Evolutionary conservation across 306 rosid genomes (phyloP).

Genomic region (Pachyrhizus erosus): DNA sequence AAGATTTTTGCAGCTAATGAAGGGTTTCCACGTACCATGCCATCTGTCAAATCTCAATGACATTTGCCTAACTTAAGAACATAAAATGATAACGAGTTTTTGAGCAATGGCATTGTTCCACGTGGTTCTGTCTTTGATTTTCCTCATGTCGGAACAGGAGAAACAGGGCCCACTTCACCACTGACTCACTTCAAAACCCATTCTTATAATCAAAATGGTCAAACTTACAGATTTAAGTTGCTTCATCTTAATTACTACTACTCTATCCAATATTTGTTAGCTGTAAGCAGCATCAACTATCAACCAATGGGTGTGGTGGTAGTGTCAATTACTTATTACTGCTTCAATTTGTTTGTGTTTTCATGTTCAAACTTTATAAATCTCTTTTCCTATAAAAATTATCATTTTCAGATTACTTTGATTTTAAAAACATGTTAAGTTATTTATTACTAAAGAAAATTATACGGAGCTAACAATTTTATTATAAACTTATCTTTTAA

Average conservation of each 20-base stretch:
- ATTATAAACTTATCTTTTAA: too few species aligned
- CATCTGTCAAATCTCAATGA: slow-evolving; percentile 24
- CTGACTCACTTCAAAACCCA: background rate
- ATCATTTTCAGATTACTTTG: too few species aligned
- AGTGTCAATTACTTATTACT: too few species aligned
- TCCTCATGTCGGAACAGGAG: slow-evolving; percentile 62
- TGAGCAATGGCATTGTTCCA: slow-evolving; percentile 43
- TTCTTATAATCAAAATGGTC: slow-evolving; percentile 17
- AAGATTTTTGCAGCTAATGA: background rate
- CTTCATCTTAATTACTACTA: background rate
- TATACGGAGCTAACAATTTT: too few species aligned
- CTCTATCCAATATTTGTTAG: too few species aligned
- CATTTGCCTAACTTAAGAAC: slow-evolving; percentile 35
- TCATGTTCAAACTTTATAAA: too few species aligned
- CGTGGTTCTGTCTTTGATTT: slow-evolving; percentile 32
- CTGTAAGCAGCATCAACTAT: too few species aligned
- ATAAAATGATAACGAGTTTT: slow-evolving; percentile 8
- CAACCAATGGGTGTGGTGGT: too few species aligned
- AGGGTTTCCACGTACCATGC: background rate
- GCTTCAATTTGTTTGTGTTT: too few species aligned
- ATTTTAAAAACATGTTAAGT: too few species aligned
- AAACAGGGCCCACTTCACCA: slow-evolving; percentile 57
- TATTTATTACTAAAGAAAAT: too few species aligned
- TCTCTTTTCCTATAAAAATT: too few species aligned
- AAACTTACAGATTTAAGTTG: background rate